Base-by-base conservation (phyloP, 2,329 filamentous ascomycete species). In the Ascochyta lentis region DNA sequence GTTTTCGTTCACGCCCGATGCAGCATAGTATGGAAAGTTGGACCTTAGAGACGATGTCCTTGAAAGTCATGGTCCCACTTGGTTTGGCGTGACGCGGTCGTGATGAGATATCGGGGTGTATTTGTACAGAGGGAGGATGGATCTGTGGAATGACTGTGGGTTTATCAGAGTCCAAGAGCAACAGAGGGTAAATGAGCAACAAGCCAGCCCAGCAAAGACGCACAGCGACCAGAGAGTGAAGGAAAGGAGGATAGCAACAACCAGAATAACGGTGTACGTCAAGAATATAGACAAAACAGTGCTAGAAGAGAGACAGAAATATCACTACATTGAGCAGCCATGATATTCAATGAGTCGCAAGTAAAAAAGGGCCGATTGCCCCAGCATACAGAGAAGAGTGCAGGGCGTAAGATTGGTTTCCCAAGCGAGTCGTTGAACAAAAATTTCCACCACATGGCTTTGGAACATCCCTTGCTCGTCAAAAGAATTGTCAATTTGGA, bases 381-480 rank as follows among this genome's bases (percentile, higher is more conserved):
- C 38, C 40, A 51, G 43, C 23, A 45, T 13, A 41, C 42, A 43
- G 47, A 45, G 19, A 54, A 26, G 46, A 31, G 57, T 19, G 19
- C 19, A 49, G 45, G 51, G 50, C 40, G 55, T 65, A 53, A 63
- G 59, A 50, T 54, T 55, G 45, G 55, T 64, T 63, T 63, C 59
- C 61, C 55, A 61, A 67, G 61, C 56, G 63, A 65, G 57, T 60
- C 48, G 42, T 48, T 58, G 58, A 45, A 61, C 55, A 61, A 38
- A 51, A 51, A 40, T 56, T 54, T 55, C 50, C 38, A 41, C 50
- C 59, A 49, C 53, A 56, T 63, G 60, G 60, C 51, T 58, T 40
- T 60, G 38, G 38, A 38, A 53, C 59, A 72, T 70, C 73, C 71
- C 71, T 74, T 75, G 65, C 71, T 58, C 59, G 40, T 37, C 49